Percentiles rank a stretch among this genome's conserved stretches.
Conservation (phyloP, 306 rosid species). For the Calophaca sinica region DNA sequence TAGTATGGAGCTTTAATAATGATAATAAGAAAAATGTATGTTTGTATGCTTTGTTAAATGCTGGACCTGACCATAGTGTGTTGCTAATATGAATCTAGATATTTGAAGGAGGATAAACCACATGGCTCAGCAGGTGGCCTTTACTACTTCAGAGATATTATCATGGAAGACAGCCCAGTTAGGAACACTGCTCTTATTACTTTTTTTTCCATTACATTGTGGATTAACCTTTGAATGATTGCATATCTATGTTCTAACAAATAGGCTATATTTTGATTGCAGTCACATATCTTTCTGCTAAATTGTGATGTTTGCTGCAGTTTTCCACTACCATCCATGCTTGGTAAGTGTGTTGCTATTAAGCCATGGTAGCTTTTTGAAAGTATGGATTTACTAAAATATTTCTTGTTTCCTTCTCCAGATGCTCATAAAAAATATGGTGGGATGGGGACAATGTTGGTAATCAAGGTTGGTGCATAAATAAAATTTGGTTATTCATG, state of each 20-base stretch:
- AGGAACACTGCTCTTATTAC: slow-evolving; percentile 39
- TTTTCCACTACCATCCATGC: slow-evolving; percentile 87
- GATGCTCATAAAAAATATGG: slow-evolving; percentile 88
- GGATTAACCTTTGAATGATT: slow-evolving; percentile 24
- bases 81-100: slow-evolving; percentile 57
- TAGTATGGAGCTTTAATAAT: neutral
- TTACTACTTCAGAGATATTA: slow-evolving; percentile 77
- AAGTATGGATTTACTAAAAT: slow-evolving; percentile 13
- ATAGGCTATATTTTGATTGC: slow-evolving; percentile 50
- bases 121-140: slow-evolving; percentile 97
- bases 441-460: slow-evolving; percentile 96
- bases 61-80: slow-evolving; percentile 37
- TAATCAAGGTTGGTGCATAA: slow-evolving; percentile 74
- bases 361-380: slow-evolving; percentile 18
- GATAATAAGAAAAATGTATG: neutral
- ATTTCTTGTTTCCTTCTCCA: slow-evolving; percentile 51
- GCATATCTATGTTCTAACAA: slow-evolving; percentile 13
- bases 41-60: slow-evolving; percentile 3
- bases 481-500: slow-evolving; percentile 1
- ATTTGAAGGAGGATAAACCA: slow-evolving; percentile 96
- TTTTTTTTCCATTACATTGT: neutral
- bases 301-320: slow-evolving; percentile 97
- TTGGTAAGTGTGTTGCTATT: slow-evolving; percentile 66
- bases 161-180: slow-evolving; percentile 96
- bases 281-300: slow-evolving; percentile 91